Evolutionary conservation across 148 eudicot genomes (phyloP), one percentile per base, ranked within the genome.

Genomic region (Camellia japonica): DNA sequence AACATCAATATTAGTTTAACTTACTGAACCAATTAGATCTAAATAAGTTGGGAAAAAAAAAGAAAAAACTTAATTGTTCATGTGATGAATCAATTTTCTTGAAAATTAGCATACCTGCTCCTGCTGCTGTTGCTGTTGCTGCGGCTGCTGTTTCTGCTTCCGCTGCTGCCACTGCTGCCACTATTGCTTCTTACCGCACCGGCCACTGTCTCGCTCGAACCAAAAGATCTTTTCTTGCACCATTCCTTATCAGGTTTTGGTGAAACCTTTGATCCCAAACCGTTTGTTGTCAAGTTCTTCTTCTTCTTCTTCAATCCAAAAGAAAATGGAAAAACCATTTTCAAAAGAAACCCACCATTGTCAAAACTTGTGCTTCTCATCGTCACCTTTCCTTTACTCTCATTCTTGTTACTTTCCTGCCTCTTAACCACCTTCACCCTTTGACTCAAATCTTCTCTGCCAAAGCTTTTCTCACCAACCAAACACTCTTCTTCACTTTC

Each of bases 191-290:
- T 73, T 1, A 72, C 60, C 6, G 81, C 89, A 47, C 82, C 73
- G 54, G 86, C 81, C 6, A 80, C 82, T n/a, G 87, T 86, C 68
- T 86, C 95, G 61, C 86, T 84, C 9, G 93, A 89, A 47, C 83
- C 79, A 44, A 89, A 84, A 43, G 86, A 85, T 73, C 77, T 90
- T 61, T 85, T 87, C 85, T 77, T 92, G 94, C 94, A 93, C 97
- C 95, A 90, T 38, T 90, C 93, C 79, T 84, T 92, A 16, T 89
- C 78, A 3, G 87, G 74, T 79, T 81, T 79, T 2, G 92, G 84
- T 6, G 89, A 80, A 51, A 90, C 85, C 85, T 78, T 90, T 20
- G 87, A 78, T 74, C 83, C 38, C 38, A 30, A 88, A 41, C 77
- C 75, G 59, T 61, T 74, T 18, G 23, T 47, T 54, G 20, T 69